Percentiles rank a stretch among this genome's conserved stretches.
These are phyloP conservation scores for Penicillium digitatum DNA, from an alignment of 2,329 filamentous ascomycete species.

Conservation along the genomic window DNA sequence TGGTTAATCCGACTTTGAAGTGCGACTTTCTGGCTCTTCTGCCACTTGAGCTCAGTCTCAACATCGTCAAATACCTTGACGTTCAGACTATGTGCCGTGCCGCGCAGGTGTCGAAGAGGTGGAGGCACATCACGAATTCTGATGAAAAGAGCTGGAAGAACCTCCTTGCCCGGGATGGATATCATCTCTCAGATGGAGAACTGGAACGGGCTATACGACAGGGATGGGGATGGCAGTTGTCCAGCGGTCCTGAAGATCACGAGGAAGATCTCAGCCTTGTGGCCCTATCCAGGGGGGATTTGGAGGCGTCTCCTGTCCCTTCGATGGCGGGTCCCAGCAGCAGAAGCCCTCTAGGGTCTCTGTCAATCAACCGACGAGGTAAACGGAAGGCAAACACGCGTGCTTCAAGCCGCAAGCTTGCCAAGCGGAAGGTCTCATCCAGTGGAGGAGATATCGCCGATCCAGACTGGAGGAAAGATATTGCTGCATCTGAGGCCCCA, in stretches of 20 bases:
- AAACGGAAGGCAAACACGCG: slow-evolving; percentile 50
- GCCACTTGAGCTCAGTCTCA: slow-evolving; percentile 79
- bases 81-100: slow-evolving; percentile 81
- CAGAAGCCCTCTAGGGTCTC: slow-evolving; percentile 18
- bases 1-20: slow-evolving; percentile 90
- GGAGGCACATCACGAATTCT: slow-evolving; percentile 84
- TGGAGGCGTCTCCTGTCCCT: slow-evolving; percentile 28
- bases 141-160: slow-evolving; percentile 97
- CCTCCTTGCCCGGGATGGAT: slow-evolving; percentile 80
- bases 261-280: slow-evolving; percentile 73
- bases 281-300: slow-evolving; percentile 39
- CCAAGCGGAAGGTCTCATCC: slow-evolving; percentile 53
- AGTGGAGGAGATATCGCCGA: slow-evolving; percentile 41
- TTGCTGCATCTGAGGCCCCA: slow-evolving; percentile 67
- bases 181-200: slow-evolving; percentile 72
- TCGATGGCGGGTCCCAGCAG: slow-evolving; percentile 27
- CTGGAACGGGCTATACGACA: slow-evolving; percentile 79
- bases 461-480: slow-evolving; percentile 46
- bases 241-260: slow-evolving; percentile 66
- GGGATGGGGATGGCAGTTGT: slow-evolving; percentile 97
- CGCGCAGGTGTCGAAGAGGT: slow-evolving; percentile 89
- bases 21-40: slow-evolving; percentile 85
- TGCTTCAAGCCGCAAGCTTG: slow-evolving; percentile 50
- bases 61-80: slow-evolving; percentile 83
- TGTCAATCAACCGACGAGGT: slow-evolving; percentile 32